A percentile compares a stretch with the other conserved stretches of the same genome.
Conservation (phyloP, 257 asterid genomes). For the Solanum rostratum region DNA sequence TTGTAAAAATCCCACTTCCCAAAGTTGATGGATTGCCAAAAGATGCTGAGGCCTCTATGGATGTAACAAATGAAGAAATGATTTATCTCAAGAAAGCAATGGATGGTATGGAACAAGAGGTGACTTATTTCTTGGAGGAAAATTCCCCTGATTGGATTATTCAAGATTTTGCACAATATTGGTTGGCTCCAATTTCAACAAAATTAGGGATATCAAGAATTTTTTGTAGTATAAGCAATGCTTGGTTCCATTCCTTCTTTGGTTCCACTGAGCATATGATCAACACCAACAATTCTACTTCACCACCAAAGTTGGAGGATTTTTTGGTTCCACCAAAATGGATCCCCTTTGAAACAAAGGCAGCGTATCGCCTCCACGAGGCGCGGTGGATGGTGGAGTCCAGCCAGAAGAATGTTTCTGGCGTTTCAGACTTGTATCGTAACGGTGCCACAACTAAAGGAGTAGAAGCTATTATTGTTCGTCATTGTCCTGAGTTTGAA, state of each 20-base stretch:
- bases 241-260: not conserved
- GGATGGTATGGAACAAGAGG: no score
- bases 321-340: constrained; percentile 10
- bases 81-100: no score
- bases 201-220: no score
- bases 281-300: not conserved
- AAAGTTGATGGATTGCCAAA: constrained; percentile 7
- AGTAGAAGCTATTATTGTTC: not conserved
- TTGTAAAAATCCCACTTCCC: constrained; percentile 34
- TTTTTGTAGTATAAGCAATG: not conserved
- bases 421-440: not conserved
- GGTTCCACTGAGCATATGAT: constrained; percentile 3
- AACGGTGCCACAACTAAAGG: not conserved
- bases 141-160: no score
- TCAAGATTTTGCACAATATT: no score
- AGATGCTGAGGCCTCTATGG: constrained; percentile 11
- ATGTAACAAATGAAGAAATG: no score
- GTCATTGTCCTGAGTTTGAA: constrained; percentile 6
- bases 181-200: no score
- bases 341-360: constrained; percentile 19
- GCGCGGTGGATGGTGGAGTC: constrained; percentile 7
- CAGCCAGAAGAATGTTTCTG: constrained; percentile 5
- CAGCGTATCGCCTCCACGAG: not conserved
- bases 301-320: constrained; percentile 13
- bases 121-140: no score